A percentile compares a stretch with the other conserved stretches of the same genome.
These are phyloP conservation scores for Kalanchoe fedtschenkoi DNA, from an alignment of 164 flowering plant species.

Conservation along the genomic window DNA sequence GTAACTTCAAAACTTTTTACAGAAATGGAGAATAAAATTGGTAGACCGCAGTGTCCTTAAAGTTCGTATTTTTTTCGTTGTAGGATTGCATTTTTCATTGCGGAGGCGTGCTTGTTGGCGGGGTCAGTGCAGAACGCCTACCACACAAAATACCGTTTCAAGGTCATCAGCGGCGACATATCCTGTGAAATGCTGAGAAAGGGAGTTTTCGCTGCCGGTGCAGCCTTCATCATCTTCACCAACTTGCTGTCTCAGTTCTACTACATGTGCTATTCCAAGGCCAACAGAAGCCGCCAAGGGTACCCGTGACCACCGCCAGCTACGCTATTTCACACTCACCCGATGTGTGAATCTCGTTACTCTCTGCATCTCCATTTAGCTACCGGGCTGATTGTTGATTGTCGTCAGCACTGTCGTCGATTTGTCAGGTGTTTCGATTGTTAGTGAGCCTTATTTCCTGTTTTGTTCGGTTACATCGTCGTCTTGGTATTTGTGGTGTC, in stretches of 20 bases:
- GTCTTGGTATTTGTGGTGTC: too few species aligned
- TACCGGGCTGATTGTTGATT: not conserved
- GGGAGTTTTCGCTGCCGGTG: conserved; percentile 10
- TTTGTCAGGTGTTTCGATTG: too few species aligned
- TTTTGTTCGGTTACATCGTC: too few species aligned
- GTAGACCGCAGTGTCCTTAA: not conserved
- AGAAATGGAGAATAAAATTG: not conserved
- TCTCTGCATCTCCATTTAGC: too few species aligned
- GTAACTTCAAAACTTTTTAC: not conserved
- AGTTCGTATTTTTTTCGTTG: not conserved
- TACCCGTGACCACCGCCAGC: not conserved
- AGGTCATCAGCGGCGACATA: not conserved
- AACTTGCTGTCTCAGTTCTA: conserved; percentile 11
- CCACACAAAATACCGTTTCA: not conserved
- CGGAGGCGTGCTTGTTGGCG: not conserved
- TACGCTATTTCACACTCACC: not conserved
- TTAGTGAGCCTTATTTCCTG: too few species aligned
- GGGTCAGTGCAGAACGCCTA: not conserved
- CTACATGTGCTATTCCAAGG: conserved; percentile 15
- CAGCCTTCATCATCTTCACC: conserved; percentile 14
- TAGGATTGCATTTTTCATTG: not conserved
- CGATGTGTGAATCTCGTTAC: too few species aligned
- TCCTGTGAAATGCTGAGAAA: conserved; percentile 8
- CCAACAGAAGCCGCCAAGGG: not conserved
- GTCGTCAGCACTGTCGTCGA: not conserved